Percentiles rank a stretch among this genome's conserved stretches.
phyloP scores from a whole-genome alignment of 169 alveolate genomes.

The Cryptosporidium muris region DNA sequence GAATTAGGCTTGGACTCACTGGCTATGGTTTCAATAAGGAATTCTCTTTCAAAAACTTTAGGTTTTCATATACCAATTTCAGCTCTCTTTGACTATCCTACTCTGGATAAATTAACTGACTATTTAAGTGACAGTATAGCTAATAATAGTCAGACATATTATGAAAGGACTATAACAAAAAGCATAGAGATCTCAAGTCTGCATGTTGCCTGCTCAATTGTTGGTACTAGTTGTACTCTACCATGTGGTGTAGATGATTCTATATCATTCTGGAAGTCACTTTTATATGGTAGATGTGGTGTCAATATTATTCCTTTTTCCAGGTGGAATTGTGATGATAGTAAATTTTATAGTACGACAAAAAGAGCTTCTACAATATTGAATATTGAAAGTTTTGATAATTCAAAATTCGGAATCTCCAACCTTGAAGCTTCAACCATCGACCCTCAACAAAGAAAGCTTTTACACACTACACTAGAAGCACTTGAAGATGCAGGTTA shows the following conservation, averaged over 20 bases:
- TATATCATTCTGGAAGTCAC: conserved; percentile 49
- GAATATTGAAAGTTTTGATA: conserved; percentile 70
- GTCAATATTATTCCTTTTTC: conserved; percentile 47
- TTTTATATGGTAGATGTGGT: conserved; percentile 36
- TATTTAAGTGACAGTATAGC: conserved; percentile 69
- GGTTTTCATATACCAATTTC: conserved; percentile 75
- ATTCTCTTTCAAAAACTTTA: conserved; percentile 56
- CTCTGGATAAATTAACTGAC: conserved; percentile 73
- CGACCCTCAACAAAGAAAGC: conserved; percentile 66
- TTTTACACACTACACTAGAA: conserved; percentile 11
- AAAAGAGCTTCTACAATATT: conserved; percentile 33
- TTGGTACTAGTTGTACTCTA: conserved; percentile 55
- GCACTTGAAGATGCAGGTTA: conserved; percentile 28
- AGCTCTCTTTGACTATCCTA: conserved; percentile 78
- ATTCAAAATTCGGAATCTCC: conserved; percentile 71
- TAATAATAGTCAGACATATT: not conserved
- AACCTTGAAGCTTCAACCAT: conserved; percentile 49
- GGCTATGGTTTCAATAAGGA: conserved; percentile 74
- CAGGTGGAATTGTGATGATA: conserved; percentile 57
- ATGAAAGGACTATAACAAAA: not conserved
- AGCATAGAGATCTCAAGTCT: conserved; percentile 45
- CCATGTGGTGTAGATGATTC: conserved; percentile 39
- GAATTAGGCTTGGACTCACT: conserved; percentile 75
- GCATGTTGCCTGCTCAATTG: conserved; percentile 3
- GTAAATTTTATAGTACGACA: conserved; percentile 8